A percentile compares a stretch with the other conserved stretches of the same genome.
These are phyloP conservation scores for Thraustochytrium sp. DNA, from an alignment of 352 stramenopile genomes.

Conservation along the genomic window DNA sequence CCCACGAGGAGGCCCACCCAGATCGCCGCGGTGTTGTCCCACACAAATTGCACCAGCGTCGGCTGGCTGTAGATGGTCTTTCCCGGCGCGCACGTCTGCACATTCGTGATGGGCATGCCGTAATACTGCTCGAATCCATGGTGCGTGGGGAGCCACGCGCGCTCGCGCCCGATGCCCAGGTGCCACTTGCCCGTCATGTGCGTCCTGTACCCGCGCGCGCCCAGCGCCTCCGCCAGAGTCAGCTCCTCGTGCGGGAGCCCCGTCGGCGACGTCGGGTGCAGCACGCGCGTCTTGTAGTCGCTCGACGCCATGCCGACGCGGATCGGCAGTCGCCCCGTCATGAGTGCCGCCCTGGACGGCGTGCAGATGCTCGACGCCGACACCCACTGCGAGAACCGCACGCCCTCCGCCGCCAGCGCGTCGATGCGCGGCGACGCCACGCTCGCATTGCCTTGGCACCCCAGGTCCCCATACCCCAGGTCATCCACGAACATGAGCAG, in stretches of 20 bases:
- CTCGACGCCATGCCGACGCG: conserved; percentile 25
- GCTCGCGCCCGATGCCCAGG: neutral
- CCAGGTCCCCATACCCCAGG: conserved; percentile 31
- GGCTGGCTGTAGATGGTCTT: conserved; percentile 11
- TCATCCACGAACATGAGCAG: conserved; percentile 42
- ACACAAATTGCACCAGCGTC: conserved; percentile 11
- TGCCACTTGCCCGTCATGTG: conserved; percentile 43
- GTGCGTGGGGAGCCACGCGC: conserved; percentile 1
- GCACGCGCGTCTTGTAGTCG: neutral
- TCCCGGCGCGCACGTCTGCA: neutral
- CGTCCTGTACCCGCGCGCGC: neutral
- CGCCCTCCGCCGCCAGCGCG: conserved; percentile 15
- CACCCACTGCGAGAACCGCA: conserved; percentile 37
- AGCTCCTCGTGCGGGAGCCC: conserved; percentile 21
- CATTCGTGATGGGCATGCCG: conserved; percentile 42
- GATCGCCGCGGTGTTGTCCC: neutral
- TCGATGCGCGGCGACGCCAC: conserved; percentile 31
- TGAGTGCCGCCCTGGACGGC: conserved; percentile 9
- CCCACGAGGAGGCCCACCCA: neutral
- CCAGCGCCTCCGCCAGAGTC: conserved; percentile 15
- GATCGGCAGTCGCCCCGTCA: conserved; percentile 22
- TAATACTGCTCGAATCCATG: conserved; percentile 34
- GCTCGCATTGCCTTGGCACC: conserved; percentile 21
- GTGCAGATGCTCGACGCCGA: conserved; percentile 39
- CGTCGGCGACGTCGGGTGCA: conserved; percentile 25